Evolutionary conservation across 768 basidiomycete genomes (phyloP).

Genomic region (Tulasnella sp.): DNA sequence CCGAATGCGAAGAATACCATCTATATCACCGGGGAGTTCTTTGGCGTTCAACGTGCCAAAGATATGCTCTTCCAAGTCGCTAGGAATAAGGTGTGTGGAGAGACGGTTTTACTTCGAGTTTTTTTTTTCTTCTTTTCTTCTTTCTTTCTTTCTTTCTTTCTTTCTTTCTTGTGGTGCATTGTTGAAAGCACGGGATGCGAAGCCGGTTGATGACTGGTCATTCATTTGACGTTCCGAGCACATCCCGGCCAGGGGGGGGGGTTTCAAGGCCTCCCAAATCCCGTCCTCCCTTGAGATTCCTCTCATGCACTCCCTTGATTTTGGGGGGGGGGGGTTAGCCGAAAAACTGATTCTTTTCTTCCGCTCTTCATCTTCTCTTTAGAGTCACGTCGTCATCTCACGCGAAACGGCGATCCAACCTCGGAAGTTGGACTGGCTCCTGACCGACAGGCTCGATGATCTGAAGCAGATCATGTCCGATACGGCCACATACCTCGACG

Average conservation of each 20-base stretch:
- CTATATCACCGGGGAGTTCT: conserved; percentile 97
- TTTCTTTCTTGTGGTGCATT: neutral
- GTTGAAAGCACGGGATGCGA: too few species aligned
- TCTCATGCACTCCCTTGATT: too few species aligned
- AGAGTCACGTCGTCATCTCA: conserved; percentile 86
- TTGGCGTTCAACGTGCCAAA: conserved; percentile 85
- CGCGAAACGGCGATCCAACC: conserved; percentile 89
- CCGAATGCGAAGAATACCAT: conserved; percentile 55
- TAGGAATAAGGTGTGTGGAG: conserved; percentile 64
- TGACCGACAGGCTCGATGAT: conserved; percentile 91
- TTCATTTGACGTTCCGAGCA: too few species aligned
- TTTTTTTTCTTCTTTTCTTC: too few species aligned
- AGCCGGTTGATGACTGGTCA: too few species aligned
- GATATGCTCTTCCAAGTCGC: conserved; percentile 92
- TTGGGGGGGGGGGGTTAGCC: too few species aligned
- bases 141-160: neutral
- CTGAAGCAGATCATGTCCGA: conserved; percentile 88
- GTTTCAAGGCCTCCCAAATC: too few species aligned
- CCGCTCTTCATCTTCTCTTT: conserved; percentile 4
- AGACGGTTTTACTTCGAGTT: too few species aligned
- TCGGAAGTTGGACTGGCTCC: conserved; percentile 96
- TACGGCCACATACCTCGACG: conserved; percentile 91
- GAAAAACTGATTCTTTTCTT: too few species aligned
- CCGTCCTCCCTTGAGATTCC: too few species aligned
- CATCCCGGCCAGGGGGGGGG: too few species aligned